phyloP scores from a whole-genome alignment of 768 basidiomycete genomes.

The Rhizopogon rudus region DNA sequence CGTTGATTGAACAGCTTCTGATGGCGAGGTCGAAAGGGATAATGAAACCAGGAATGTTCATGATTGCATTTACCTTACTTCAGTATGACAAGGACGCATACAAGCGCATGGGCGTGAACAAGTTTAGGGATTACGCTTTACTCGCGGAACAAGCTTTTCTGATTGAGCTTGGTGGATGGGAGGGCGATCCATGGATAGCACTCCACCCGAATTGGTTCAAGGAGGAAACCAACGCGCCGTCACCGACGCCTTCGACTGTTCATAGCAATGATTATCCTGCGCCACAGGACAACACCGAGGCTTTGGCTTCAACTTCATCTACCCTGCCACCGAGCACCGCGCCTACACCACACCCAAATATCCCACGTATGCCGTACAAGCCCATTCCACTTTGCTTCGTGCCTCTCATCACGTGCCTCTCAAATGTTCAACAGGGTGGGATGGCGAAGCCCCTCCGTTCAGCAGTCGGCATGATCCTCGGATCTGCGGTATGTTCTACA shows the following conservation, averaged over 20 bases:
- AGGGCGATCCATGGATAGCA: conserved; percentile 18
- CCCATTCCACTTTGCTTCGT: conserved; percentile 14
- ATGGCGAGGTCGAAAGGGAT: conserved; percentile 25
- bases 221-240: neutral
- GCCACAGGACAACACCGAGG: too few species aligned
- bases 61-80: conserved; percentile 30
- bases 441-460: conserved; percentile 31
- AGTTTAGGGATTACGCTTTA: conserved; percentile 21
- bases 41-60: conserved; percentile 32
- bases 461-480: conserved; percentile 28
- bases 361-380: neutral
- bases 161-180: conserved; percentile 21
- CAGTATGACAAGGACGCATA: conserved; percentile 22
- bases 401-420: conserved; percentile 30
- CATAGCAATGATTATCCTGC: neutral
- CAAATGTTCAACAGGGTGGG: conserved; percentile 28
- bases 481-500: conserved; percentile 28
- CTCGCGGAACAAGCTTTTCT: conserved; percentile 24
- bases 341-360: neutral
- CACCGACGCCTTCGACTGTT: conserved; percentile 2
- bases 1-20: conserved; percentile 21
- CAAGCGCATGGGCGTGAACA: conserved; percentile 18
- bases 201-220: neutral
- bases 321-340: too few species aligned
- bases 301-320: neutral